These are phyloP conservation scores for Beverwykella pulmonaria DNA, from an alignment of 495 filamentous ascomycete genomes.

Conservation along the genomic window DNA sequence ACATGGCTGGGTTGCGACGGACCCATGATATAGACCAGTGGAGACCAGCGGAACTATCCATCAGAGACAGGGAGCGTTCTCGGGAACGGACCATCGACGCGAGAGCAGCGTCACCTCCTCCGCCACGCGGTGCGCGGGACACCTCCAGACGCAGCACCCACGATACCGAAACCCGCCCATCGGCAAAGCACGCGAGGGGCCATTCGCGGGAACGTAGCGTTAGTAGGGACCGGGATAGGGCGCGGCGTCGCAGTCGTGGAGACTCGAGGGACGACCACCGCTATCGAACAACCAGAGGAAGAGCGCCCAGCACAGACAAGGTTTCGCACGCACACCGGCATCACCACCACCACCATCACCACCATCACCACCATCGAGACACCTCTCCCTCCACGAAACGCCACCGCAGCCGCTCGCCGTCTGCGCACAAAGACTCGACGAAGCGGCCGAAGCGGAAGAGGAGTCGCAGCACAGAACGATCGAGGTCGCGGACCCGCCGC, in stretches of 20 bases:
- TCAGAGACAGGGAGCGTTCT: constrained; percentile 34
- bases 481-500: constrained; percentile 29
- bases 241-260: constrained; percentile 25
- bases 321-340: constrained; percentile 34
- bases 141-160: constrained; percentile 31
- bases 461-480: constrained; percentile 41
- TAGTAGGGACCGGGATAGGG: constrained; percentile 33
- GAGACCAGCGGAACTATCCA: constrained; percentile 41
- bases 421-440: constrained; percentile 30
- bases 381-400: constrained; percentile 43
- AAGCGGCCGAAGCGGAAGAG: constrained; percentile 36
- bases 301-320: constrained; percentile 41
- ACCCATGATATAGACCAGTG: constrained; percentile 43
- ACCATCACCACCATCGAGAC: constrained; percentile 13
- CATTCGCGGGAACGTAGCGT: constrained; percentile 34
- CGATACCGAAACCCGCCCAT: constrained; percentile 28
- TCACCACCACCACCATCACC: constrained; percentile 27
- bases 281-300: constrained; percentile 37
- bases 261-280: constrained; percentile 38
- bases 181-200: constrained; percentile 28
- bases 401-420: constrained; percentile 38
- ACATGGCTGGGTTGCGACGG: constrained; percentile 44
- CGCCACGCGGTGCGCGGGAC: constrained; percentile 39
- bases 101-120: constrained; percentile 36
- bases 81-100: constrained; percentile 22